Evolutionary conservation across 2,329 filamentous ascomycete species (phyloP).

Genomic region (Colletotrichum melonis): DNA sequence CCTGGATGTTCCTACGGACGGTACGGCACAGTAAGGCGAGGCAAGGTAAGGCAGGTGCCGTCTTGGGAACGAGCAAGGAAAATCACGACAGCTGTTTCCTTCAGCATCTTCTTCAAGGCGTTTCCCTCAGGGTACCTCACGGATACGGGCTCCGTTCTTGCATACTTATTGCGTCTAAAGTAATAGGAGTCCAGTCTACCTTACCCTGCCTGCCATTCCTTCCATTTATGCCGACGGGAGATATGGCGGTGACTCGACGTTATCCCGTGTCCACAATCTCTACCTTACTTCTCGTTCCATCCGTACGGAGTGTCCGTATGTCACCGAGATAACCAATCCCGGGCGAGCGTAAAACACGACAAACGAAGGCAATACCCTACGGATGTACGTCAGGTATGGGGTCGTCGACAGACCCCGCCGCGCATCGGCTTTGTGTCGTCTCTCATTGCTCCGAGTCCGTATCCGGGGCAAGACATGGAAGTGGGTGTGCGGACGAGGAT

Average conservation of each 20-base stretch:
- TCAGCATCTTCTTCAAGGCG: background rate
- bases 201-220: too few species aligned
- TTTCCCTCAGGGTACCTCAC: background rate
- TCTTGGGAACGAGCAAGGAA: background rate
- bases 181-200: too few species aligned
- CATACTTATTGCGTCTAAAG: background rate
- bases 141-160: slow-evolving; percentile 1
- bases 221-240: background rate
- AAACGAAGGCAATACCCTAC: background rate
- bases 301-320: background rate
- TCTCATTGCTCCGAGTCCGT: slow-evolving; percentile 11
- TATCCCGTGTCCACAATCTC: slow-evolving; percentile 1
- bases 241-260: background rate
- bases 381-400: background rate
- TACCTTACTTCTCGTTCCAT: background rate
- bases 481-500: background rate
- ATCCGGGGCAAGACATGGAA: background rate
- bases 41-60: background rate
- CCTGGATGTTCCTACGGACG: background rate
- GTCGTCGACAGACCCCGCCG: background rate
- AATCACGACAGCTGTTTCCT: background rate
- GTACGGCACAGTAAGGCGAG: background rate
- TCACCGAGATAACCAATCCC: background rate
- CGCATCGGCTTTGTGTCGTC: background rate
- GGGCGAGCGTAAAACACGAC: background rate